Evolutionary conservation across 148 eudicot species (phyloP), one percentile per base, ranked within the genome.

Genomic region (Nepenthes gracilis): DNA sequence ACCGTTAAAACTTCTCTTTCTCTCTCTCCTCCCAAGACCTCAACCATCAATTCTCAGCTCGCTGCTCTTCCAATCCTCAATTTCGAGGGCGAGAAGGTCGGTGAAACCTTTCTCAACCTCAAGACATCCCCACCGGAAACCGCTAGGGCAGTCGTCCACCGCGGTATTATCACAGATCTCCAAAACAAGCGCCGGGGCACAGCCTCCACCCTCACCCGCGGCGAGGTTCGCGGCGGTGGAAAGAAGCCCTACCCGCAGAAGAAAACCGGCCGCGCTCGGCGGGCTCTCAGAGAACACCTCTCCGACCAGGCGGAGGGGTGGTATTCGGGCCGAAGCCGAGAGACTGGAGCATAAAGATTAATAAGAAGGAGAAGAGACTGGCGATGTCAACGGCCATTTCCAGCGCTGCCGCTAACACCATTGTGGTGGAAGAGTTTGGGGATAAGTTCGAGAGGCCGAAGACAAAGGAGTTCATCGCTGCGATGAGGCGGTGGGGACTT

Each of bases 71-170:
- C 97, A 1, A 37, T 94, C 70, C 81, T 94, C 77, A 80, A 86
- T 55, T 78, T 86, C 69, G 77, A 81, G 38, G 99, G 99, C 35
- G 67, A 83, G 53, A 66, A 78, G 36, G 62, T 76, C 58, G 99
- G 99, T 49, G 82, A 86, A 54, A 68, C 97, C 49, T 56, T 67
- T 23, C 86, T 94, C 52, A 75, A 72, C 75, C 78, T 94, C 66
- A 81, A 80, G 4, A 71, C 95, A 63, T 97, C 99, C 55, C 80
- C 85, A 0, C 68, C 86, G 6, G 84, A 84, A 1, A 94, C 99
- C 61, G 88, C 99, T 0, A 87, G 99, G 40, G 97, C 99, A 56
- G 99, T 94, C 63, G 97, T 94, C 65, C 99, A 94, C 85, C 95
- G 99, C 15, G 99, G 84, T 35, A 66, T 94, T 54, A 67, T 79